Evolutionary conservation across 2,329 filamentous ascomycete genomes (phyloP).

Genomic region (Aspergillus fumigatus): DNA sequence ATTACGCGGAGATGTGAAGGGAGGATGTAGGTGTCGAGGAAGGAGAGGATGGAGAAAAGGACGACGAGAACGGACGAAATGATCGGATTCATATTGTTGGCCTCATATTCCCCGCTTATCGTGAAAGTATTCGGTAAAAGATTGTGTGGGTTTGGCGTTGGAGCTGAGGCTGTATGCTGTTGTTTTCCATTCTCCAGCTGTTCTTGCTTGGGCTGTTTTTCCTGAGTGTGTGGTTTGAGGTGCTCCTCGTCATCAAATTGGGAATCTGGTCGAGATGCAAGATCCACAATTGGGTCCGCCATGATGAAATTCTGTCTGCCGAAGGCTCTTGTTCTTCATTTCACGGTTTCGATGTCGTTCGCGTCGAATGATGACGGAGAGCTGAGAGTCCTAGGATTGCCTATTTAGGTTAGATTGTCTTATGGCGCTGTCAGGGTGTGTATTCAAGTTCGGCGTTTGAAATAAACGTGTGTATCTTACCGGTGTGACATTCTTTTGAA

Average conservation of each 20-base stretch:
- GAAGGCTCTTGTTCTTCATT: background rate
- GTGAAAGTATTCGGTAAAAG: background rate
- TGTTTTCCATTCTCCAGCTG: background rate
- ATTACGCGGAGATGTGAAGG: constrained; percentile 58
- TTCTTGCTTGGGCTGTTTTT: background rate
- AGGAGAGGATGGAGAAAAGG: constrained; percentile 5
- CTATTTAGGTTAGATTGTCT: background rate
- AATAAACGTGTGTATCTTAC: background rate
- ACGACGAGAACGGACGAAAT: constrained; percentile 5
- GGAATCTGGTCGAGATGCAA: background rate
- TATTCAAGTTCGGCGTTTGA: background rate
- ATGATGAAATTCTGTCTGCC: background rate
- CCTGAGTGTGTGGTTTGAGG: background rate
- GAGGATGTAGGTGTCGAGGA: constrained; percentile 38
- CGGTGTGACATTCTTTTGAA: background rate
- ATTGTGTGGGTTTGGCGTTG: background rate
- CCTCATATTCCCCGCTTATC: background rate
- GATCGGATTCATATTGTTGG: background rate
- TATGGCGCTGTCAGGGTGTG: background rate
- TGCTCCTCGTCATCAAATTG: background rate
- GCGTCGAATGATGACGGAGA: background rate
- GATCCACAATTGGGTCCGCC: background rate
- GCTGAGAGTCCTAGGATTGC: background rate
- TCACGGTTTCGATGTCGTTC: background rate
- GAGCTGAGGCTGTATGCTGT: background rate